Conservation (phyloP, 2,329 filamentous ascomycete genomes). For the Phialocephala subalpina region DNA sequence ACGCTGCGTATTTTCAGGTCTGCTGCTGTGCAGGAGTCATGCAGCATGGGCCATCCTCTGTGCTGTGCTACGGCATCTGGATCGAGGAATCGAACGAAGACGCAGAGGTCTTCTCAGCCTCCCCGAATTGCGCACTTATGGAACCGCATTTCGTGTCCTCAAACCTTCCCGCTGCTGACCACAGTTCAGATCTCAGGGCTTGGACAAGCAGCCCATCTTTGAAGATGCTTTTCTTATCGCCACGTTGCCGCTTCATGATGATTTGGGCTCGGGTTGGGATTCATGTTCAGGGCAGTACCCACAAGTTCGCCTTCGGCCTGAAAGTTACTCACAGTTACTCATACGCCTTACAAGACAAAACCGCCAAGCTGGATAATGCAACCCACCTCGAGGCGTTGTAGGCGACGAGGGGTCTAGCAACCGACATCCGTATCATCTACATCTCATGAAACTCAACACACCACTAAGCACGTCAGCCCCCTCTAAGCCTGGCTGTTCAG, state of each 20-base stretch:
- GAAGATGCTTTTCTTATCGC: conserved; percentile 17
- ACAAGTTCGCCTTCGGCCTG: conserved; percentile 29
- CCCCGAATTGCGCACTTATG: conserved; percentile 25
- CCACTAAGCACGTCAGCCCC: conserved; percentile 33
- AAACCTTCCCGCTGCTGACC: conserved; percentile 9
- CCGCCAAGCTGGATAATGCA: conserved; percentile 30
- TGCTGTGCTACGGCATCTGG: conserved; percentile 31
- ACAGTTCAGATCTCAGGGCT: conserved; percentile 11
- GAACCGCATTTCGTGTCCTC: conserved; percentile 9
- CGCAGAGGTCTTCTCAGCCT: conserved; percentile 29
- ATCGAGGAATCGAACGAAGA: conserved; percentile 9
- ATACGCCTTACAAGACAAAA: conserved; percentile 8
- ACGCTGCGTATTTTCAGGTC: conserved; percentile 23
- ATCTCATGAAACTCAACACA: conserved; percentile 35
- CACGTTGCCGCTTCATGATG: conserved; percentile 19
- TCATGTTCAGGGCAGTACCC: conserved; percentile 13
- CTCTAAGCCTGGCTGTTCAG: conserved; percentile 28
- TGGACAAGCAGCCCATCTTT: not conserved
- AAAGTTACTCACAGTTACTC: conserved; percentile 28
- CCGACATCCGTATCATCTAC: conserved; percentile 33
- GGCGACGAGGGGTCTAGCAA: conserved; percentile 8
- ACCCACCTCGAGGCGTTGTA: conserved; percentile 12
- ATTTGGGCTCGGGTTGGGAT: conserved; percentile 1
- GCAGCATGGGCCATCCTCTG: conserved; percentile 34
- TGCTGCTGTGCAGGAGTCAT: conserved; percentile 21